Conservation (phyloP, 2,329 filamentous ascomycete species). For the Hyphodiscus sp. region DNA sequence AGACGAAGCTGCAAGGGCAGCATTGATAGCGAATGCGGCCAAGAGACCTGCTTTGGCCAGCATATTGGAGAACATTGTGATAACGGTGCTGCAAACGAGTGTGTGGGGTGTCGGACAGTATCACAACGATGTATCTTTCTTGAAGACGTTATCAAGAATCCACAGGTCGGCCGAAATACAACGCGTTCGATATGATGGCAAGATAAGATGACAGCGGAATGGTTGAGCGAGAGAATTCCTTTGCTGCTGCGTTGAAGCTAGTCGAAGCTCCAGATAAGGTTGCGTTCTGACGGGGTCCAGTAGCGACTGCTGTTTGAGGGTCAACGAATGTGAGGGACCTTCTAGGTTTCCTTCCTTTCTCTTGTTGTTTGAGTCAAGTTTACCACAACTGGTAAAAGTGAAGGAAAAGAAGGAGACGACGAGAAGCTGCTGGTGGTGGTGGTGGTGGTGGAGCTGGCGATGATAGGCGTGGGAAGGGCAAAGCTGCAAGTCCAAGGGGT, state of each 20-base stretch:
- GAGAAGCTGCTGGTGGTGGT: not conserved
- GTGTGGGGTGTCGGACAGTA: not conserved
- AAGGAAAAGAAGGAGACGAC: not conserved
- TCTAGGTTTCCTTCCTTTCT: not conserved
- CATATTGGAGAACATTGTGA: constrained; percentile 21
- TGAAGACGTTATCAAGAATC: not conserved
- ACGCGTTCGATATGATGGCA: not conserved
- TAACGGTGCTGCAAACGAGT: constrained; percentile 4
- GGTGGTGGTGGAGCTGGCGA: not conserved
- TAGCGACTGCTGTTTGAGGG: not conserved
- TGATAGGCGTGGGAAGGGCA: not conserved
- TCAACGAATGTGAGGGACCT: not conserved
- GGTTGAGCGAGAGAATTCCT: not conserved
- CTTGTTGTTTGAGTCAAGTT: not conserved
- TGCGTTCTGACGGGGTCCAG: not conserved
- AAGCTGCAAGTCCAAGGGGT: not conserved
- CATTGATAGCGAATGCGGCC: constrained; percentile 20
- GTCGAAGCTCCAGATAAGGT: not conserved
- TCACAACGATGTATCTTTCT: not conserved
- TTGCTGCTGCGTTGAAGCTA: not conserved
- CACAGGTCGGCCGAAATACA: not conserved
- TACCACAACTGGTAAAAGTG: not conserved
- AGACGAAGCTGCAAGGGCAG: constrained; percentile 21
- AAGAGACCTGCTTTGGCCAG: constrained; percentile 19
- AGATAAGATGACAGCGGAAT: not conserved